These are phyloP conservation scores for Goniomonas avonlea DNA, from an alignment of 78 protist species.

Conservation along the genomic window DNA sequence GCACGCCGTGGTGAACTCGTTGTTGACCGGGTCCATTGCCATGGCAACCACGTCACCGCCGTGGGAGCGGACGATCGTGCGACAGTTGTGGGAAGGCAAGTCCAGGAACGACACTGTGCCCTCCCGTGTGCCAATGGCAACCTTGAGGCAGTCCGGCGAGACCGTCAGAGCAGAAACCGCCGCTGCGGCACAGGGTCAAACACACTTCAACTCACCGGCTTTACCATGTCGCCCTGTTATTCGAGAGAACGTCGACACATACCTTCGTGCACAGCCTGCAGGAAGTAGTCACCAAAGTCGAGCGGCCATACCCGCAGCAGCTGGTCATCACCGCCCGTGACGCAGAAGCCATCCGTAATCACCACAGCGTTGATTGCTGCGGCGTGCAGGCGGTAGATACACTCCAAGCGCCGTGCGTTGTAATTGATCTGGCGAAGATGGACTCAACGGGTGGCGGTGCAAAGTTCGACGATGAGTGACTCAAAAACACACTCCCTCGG, in stretches of 20 bases:
- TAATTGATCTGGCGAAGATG: background rate
- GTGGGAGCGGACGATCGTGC: conserved; percentile 20
- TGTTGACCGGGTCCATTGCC: conserved; percentile 18
- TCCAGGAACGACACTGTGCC: conserved; percentile 3
- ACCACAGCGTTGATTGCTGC: background rate
- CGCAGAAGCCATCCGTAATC: conserved; percentile 25
- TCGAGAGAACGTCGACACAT: background rate
- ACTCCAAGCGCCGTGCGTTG: background rate
- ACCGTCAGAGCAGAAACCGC: background rate
- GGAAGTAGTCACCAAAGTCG: conserved; percentile 28
- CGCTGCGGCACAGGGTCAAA: background rate
- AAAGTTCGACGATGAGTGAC: background rate
- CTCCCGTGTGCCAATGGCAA: conserved; percentile 4
- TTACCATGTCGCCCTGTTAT: no score
- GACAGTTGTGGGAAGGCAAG: conserved; percentile 14
- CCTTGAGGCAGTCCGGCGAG: background rate
- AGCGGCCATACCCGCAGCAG: conserved; percentile 33
- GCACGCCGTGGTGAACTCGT: background rate
- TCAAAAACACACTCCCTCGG: no score
- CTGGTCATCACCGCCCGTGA: conserved; percentile 10
- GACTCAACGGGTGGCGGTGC: background rate
- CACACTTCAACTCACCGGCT: no score
- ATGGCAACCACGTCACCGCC: background rate
- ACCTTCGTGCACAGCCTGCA: conserved; percentile 15
- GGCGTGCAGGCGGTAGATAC: conserved; percentile 27